A percentile compares a stretch with the other conserved stretches of the same genome.
phyloP scores from a whole-genome alignment of 257 asterid species.

The Salvia splendens region DNA sequence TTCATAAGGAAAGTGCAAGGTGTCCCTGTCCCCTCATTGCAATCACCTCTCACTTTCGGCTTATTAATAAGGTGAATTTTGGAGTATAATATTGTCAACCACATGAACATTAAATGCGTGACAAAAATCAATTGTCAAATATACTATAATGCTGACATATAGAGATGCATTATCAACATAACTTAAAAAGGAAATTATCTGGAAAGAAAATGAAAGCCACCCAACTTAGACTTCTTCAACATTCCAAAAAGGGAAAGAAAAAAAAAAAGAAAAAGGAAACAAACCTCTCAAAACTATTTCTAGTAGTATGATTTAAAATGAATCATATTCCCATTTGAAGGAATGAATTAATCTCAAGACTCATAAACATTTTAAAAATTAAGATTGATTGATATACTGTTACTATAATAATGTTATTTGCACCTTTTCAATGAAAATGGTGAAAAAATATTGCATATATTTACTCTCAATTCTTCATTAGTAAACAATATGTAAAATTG shows the following conservation, averaged over 20 bases:
- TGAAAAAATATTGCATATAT: not conserved
- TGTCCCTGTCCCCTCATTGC: constrained; percentile 12
- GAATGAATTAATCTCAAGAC: too few species aligned
- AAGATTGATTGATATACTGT: not conserved
- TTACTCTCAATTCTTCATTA: too few species aligned
- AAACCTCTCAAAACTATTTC: not conserved
- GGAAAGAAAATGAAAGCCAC: not conserved
- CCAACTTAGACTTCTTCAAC: not conserved
- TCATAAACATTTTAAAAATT: not conserved
- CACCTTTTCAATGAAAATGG: not conserved
- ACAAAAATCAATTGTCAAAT: constrained; percentile 14
- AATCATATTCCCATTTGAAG: too few species aligned
- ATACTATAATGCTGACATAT: not conserved
- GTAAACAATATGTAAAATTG: too few species aligned
- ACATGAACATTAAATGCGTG: constrained; percentile 27
- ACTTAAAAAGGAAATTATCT: not conserved
- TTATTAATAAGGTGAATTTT: constrained; percentile 13
- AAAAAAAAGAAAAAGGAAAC: not conserved
- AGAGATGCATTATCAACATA: not conserved
- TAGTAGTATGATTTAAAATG: not conserved
- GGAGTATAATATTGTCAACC: constrained; percentile 24
- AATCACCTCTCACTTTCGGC: constrained; percentile 31
- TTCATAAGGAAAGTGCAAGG: not conserved
- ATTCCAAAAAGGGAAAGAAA: too few species aligned
- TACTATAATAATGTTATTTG: not conserved